These are phyloP conservation scores for Monascus ruber DNA, from an alignment of 2,329 filamentous ascomycete species.

Conservation along the genomic window DNA sequence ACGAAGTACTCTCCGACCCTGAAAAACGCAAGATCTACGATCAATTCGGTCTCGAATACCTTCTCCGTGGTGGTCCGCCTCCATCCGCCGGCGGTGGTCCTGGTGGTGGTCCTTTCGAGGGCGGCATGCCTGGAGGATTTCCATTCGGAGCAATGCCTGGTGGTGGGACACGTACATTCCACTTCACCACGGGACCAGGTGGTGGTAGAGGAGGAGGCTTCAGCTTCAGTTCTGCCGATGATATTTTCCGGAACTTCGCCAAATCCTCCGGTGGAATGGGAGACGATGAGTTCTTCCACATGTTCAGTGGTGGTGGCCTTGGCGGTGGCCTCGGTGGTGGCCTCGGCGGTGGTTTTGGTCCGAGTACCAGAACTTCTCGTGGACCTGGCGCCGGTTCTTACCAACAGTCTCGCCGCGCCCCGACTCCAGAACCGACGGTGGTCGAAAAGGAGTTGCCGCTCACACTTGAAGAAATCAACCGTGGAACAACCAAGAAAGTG, in stretches of 20 bases:
- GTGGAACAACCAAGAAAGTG: conserved; percentile 87
- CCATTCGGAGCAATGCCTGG: conserved; percentile 40
- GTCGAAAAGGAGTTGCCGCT: conserved; percentile 75
- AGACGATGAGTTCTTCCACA: conserved; percentile 46
- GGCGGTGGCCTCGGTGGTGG: conserved; percentile 31
- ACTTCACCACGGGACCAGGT: conserved; percentile 39
- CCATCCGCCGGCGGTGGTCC: conserved; percentile 51
- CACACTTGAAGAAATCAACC: conserved; percentile 78
- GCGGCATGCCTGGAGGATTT: conserved; percentile 45
- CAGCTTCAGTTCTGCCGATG: conserved; percentile 70
- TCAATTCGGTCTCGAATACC: conserved; percentile 84
- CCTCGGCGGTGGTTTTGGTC: conserved; percentile 24
- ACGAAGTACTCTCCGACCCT: conserved; percentile 93
- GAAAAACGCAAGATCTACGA: conserved; percentile 96
- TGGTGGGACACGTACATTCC: conserved; percentile 37
- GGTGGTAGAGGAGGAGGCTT: conserved; percentile 54
- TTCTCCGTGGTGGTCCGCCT: conserved; percentile 64
- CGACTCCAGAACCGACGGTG: conserved; percentile 76
- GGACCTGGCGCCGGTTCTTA: conserved; percentile 12
- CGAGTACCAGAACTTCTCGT: conserved; percentile 16
- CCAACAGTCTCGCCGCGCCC: conserved; percentile 23
- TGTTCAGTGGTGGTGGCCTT: conserved; percentile 35
- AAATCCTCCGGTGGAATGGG: conserved; percentile 44
- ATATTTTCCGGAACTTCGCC: conserved; percentile 77
- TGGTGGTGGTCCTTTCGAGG: conserved; percentile 46